These are phyloP conservation scores for Leavenworthia alabamica DNA, from an alignment of 345 rosid genomes.

Conservation along the genomic window DNA sequence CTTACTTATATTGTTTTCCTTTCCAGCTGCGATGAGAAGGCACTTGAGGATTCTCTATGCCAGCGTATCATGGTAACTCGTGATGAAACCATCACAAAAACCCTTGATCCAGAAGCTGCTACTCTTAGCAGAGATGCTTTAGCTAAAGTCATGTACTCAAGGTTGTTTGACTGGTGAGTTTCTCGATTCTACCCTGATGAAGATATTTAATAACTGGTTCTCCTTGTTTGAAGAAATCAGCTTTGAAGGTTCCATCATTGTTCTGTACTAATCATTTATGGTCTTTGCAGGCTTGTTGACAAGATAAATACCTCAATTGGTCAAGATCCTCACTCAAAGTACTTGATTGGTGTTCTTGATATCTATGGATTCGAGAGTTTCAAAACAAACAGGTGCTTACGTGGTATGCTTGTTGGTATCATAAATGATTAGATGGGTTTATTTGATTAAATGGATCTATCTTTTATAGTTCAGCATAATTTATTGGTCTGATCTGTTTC, in stretches of 20 bases:
- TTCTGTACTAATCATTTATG: conserved; percentile 15
- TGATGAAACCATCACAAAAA: conserved; percentile 93
- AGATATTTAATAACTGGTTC: not conserved
- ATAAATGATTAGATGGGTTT: conserved; percentile 32
- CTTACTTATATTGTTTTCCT: conserved; percentile 4
- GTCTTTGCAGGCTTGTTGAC: conserved; percentile 74
- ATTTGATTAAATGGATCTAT: not conserved
- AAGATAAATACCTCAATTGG: conserved; percentile 88
- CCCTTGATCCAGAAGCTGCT: conserved; percentile 91
- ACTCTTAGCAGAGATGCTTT: conserved; percentile 85
- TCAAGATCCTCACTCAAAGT: conserved; percentile 84
- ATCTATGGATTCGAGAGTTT: conserved; percentile 99
- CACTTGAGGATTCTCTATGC: conserved; percentile 90
- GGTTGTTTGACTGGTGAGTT: conserved; percentile 93
- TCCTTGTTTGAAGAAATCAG: not conserved
- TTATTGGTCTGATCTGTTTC: conserved; percentile 7
- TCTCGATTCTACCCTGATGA: conserved; percentile 10
- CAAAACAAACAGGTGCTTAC: conserved; percentile 99
- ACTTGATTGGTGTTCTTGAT: conserved; percentile 92
- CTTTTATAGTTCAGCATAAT: not conserved
- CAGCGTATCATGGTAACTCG: conserved; percentile 95
- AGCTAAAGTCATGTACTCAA: conserved; percentile 90
- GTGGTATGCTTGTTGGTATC: conserved; percentile 53
- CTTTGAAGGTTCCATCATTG: not conserved
- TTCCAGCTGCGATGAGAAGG: conserved; percentile 76